Evolutionary conservation across 306 rosid species (phyloP), one percentile per base, ranked within the genome.

Genomic region (Vigna reflexopilosa): DNA sequence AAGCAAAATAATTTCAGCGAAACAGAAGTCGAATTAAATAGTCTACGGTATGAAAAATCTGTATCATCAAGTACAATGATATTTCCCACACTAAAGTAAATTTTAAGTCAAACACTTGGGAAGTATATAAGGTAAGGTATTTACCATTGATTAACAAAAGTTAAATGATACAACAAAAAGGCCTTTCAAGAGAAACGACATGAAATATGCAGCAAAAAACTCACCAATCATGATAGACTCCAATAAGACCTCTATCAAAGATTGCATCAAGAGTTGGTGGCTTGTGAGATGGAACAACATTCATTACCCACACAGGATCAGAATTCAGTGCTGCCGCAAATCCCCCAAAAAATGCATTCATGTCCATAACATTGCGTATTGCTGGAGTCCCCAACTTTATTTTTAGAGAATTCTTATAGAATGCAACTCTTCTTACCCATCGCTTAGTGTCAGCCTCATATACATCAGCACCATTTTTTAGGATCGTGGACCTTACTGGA

Each of bases 331-430:
- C 99, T 30, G 96, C 97, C 0, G 99, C 99, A 79, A 96, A 96
- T 62, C 98, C 99, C 75, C 99, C 99, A 85, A 96, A 90, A 73
- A 93, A 86, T 58, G 97, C 97, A 88, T 93, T 96, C 99, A 96
- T 90, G 78, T 96, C 99, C 96, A 96, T 93, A 86, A 93, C 72
- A 38, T 96, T 96, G 80, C 98, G 98, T 32, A 93, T 82, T 10
- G 96, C 89, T n/a, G 94, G 56, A 73, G 96, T 93, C 62, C 99
- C 99, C 78, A 96, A 91, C 86, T 89, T 93, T 83, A 91, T 74
- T 56, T 87, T 86, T 69, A 96, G 90, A 55, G 96, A 75, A 70
- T 86, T 86, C 80, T 96, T 96, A 73, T 96, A 96, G 87, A 88
- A 78, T 28, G 88, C 79, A 72, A 87, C 84, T 76, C 98, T 90